phyloP scores from a whole-genome alignment of 1,139 yeast species.

The Kodamaea suecica region DNA sequence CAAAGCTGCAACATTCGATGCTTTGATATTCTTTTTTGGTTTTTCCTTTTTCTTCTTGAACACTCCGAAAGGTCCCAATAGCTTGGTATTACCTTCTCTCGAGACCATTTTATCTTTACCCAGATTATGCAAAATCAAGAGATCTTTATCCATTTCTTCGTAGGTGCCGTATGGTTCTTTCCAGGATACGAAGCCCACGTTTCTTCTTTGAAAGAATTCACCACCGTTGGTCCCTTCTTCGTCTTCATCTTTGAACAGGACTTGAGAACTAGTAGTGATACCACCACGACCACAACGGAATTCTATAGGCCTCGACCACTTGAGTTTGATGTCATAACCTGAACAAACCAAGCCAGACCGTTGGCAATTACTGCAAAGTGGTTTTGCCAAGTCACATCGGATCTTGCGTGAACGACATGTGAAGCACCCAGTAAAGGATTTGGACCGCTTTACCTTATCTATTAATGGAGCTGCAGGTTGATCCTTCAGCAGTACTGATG shows the following conservation, averaged over 20 bases:
- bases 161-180: constrained; percentile 64
- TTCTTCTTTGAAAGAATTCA: constrained; percentile 63
- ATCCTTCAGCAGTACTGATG: too few relatives aligned
- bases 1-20: constrained; percentile 1
- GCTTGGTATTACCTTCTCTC: constrained; percentile 47
- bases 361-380: constrained; percentile 42
- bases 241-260: constrained; percentile 20
- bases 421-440: constrained; percentile 52
- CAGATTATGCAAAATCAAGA: constrained; percentile 59
- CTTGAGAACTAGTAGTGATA: constrained; percentile 25
- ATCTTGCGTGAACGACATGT: constrained; percentile 49
- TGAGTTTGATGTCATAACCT: constrained; percentile 76
- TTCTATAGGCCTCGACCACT: constrained; percentile 66
- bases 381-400: constrained; percentile 46
- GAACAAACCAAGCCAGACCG: constrained; percentile 61
- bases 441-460: constrained; percentile 22
- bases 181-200: constrained; percentile 74
- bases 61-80: constrained; percentile 83
- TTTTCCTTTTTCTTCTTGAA: constrained; percentile 30
- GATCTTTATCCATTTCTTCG: constrained; percentile 77
- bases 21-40: constrained; percentile 2
- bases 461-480: not conserved
- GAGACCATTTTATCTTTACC: constrained; percentile 34
- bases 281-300: constrained; percentile 36
- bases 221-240: constrained; percentile 24